Evolutionary conservation across 2,329 filamentous ascomycete genomes (phyloP).

Genomic region (Zasmidium angulare): DNA sequence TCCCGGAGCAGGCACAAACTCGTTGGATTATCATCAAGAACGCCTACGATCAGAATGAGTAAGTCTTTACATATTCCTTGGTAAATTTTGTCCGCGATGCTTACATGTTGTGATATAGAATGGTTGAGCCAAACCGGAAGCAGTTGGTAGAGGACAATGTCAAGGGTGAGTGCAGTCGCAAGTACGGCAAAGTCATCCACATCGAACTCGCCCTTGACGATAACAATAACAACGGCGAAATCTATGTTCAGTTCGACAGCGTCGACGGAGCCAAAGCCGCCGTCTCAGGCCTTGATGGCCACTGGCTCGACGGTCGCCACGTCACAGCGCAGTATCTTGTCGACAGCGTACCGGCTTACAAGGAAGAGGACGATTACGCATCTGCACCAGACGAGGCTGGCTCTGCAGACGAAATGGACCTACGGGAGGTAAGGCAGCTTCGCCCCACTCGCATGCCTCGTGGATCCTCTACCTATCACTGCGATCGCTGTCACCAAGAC

Average conservation of each 20-base stretch:
- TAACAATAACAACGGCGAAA: constrained; percentile 93
- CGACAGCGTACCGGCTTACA: no score
- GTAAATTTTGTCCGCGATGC: not conserved
- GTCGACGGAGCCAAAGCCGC: constrained; percentile 95
- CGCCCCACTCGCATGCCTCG: no score
- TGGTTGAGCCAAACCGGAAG: constrained; percentile 79
- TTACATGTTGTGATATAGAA: constrained; percentile 53
- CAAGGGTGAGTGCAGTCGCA: constrained; percentile 84
- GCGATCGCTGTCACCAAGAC: no score
- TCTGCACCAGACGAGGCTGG: no score
- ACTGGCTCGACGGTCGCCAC: constrained; percentile 89
- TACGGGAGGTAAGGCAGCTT: no score
- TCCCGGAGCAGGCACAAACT: constrained; percentile 88
- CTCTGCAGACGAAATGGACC: no score
- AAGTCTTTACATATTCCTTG: constrained; percentile 46
- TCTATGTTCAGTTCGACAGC: constrained; percentile 97
- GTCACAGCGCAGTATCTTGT: constrained; percentile 95
- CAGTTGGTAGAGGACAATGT: constrained; percentile 95
- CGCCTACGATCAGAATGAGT: constrained; percentile 92
- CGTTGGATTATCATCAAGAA: constrained; percentile 93
- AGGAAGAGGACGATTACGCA: no score
- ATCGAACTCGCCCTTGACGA: constrained; percentile 75
- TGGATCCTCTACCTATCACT: no score
- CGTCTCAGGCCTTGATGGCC: constrained; percentile 94
- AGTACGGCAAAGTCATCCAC: constrained; percentile 97